Percentiles rank a stretch among this genome's conserved stretches.
phyloP scores from a whole-genome alignment of 345 rosid genomes.

The Balakata baccata region DNA sequence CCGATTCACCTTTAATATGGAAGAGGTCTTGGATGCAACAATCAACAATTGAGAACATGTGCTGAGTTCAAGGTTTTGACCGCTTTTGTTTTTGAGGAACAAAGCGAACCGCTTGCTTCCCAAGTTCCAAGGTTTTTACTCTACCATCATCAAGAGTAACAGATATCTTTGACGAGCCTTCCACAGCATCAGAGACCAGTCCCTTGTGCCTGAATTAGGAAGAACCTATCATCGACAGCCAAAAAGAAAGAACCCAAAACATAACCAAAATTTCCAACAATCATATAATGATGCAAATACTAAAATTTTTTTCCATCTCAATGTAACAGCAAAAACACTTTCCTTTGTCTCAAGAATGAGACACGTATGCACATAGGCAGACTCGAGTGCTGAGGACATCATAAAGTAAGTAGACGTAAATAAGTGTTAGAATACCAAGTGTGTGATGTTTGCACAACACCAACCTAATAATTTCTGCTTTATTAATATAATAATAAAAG shows the following conservation, averaged over 20 bases:
- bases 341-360: neutral
- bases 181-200: conserved; percentile 52
- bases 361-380: neutral
- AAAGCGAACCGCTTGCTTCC: conserved; percentile 84
- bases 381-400: neutral
- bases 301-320: conserved; percentile 5
- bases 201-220: conserved; percentile 75
- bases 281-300: neutral
- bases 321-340: neutral
- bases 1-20: conserved; percentile 16
- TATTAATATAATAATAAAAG: neutral
- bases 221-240: neutral
- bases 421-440: neutral
- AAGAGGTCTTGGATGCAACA: conserved; percentile 16
- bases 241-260: neutral
- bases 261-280: neutral
- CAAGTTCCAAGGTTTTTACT: conserved; percentile 70
- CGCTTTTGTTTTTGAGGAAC: conserved; percentile 89
- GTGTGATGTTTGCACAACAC: neutral
- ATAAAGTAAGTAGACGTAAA: neutral
- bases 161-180: conserved; percentile 56
- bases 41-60: conserved; percentile 9
- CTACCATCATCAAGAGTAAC: conserved; percentile 75
- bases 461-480: neutral
- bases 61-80: conserved; percentile 41